Percentiles rank a stretch among this genome's conserved stretches.
Evolutionary conservation across 352 stramenopile genomes (phyloP).

Genomic region (Phytophthora pisi): DNA sequence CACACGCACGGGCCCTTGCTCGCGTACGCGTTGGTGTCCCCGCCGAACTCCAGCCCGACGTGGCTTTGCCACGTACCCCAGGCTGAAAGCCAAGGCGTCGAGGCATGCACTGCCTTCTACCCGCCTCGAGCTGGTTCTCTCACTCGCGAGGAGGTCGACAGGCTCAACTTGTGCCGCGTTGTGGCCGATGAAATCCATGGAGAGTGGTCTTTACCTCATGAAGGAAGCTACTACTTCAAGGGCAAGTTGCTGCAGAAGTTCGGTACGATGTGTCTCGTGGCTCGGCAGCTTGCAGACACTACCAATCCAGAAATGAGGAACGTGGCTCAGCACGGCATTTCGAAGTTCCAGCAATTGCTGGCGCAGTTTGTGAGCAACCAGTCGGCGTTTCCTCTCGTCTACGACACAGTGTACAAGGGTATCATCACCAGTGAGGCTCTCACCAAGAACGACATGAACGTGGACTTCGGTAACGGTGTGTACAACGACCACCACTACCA

Average conservation of each 20-base stretch:
- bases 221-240: conserved; percentile 89
- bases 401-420: conserved; percentile 74
- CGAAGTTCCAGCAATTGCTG: conserved; percentile 54
- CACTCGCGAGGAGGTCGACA: conserved; percentile 41
- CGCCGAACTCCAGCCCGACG: conserved; percentile 21
- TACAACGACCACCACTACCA: conserved; percentile 85
- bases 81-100: conserved; percentile 44
- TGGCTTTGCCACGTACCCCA: conserved; percentile 62
- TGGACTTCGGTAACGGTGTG: conserved; percentile 73
- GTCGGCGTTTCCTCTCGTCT: conserved; percentile 61
- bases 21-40: conserved; percentile 48
- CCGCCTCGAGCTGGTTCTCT: conserved; percentile 37
- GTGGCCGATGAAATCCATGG: conserved; percentile 68
- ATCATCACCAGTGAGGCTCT: conserved; percentile 68
- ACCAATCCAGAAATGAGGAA: conserved; percentile 56
- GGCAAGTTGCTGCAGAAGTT: conserved; percentile 83
- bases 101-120: conserved; percentile 59
- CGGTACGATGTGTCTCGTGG: conserved; percentile 77
- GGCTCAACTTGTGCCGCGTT: conserved; percentile 46
- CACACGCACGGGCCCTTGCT: conserved; percentile 76
- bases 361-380: conserved; percentile 49
- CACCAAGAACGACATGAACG: conserved; percentile 64
- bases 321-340: conserved; percentile 51
- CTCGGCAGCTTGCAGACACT: conserved; percentile 59
- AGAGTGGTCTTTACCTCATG: conserved; percentile 65